Base-by-base conservation (phyloP, 2,329 filamentous ascomycete genomes). In the Pezicula carpinea region DNA sequence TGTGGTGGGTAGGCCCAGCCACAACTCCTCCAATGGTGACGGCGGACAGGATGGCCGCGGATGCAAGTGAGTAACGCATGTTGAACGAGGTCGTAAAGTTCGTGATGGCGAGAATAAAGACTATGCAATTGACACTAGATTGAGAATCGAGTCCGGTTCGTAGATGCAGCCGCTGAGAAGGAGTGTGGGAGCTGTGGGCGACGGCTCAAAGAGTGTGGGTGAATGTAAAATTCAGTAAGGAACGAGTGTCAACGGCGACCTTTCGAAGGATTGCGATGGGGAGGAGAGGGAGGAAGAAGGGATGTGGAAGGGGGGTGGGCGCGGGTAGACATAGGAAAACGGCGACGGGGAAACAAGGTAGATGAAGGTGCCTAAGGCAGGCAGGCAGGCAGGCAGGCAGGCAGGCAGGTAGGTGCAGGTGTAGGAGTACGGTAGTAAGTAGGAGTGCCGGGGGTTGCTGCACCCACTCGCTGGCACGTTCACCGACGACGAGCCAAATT, bases 51-150 rank as follows among this genome's bases (percentile, higher is more conserved):
- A 63, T 36, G 43, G 60, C 43, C 6, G 52, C 54, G 48, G 55
- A 51, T 39, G 57, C 48, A 47, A 59, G 55, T 46, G 59, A 54
- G 53, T 54, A 59, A 58, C 53, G 58, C 60, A 63, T 63, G 45
- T 55, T 62, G 39, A 45, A 44, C 44, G 32, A 42, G 40, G 17
- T 34, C 40, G 40, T 43, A 18, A 32, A 34, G 31, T 8, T 29
- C 31, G 33, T 45, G 43, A 21, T 48, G 19, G 44, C 26, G 40
- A 51, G 34, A 44, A 19, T 43, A 38, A 43, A 14, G 17, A 38
- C 33, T 35, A 35, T 19, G 33, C 18, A 35, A 35, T 15, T 35
- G n/a, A 19, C n/a, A 29, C 10, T 47, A 40, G 21, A 33, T 26
- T 39, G 41, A n/a, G n/a, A 44, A 50, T 54, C 46, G 50, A 52